Evolutionary conservation across 495 filamentous ascomycete genomes (phyloP).

Genomic region (Umbilicaria muhlenbergii): DNA sequence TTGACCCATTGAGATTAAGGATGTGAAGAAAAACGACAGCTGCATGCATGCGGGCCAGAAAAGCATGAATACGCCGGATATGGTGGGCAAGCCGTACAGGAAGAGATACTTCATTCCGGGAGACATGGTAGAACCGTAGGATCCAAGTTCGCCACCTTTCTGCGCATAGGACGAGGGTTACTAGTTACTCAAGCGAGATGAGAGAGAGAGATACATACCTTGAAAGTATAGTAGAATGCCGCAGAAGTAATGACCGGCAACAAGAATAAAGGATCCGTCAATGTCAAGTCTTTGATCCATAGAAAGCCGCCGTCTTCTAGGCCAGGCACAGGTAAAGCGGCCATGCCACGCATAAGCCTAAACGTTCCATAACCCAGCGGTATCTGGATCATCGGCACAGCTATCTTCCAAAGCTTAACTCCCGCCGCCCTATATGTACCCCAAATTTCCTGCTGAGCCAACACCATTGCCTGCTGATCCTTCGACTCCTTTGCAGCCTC

Average conservation of each 20-base stretch:
- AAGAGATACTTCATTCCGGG: conserved; percentile 34
- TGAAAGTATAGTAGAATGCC: conserved; percentile 36
- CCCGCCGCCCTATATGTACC: conserved; percentile 34
- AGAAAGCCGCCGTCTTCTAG: conserved; percentile 48
- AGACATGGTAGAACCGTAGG: conserved; percentile 8
- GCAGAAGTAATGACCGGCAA: conserved; percentile 43
- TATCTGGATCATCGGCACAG: conserved; percentile 45
- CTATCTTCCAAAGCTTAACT: conserved; percentile 32
- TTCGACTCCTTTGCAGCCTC: conserved; percentile 16
- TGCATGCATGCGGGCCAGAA: conserved; percentile 55
- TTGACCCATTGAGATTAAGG: conserved; percentile 41
- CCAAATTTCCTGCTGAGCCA: conserved; percentile 27
- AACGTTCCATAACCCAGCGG: conserved; percentile 69
- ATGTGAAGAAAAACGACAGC: conserved; percentile 49
- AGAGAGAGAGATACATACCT: conserved; percentile 28
- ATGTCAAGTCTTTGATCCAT: conserved; percentile 72
- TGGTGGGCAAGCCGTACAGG: conserved; percentile 37
- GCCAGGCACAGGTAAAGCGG: conserved; percentile 61
- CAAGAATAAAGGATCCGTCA: conserved; percentile 58
- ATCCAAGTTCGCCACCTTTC: conserved; percentile 38
- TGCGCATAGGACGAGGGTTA: conserved; percentile 11
- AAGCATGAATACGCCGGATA: conserved; percentile 45
- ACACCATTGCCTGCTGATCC: conserved; percentile 28
- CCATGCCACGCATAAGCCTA: conserved; percentile 59
- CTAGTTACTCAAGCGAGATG: not conserved